Conservation (phyloP, 768 basidiomycete species). For the Macrocybe gigantea region DNA sequence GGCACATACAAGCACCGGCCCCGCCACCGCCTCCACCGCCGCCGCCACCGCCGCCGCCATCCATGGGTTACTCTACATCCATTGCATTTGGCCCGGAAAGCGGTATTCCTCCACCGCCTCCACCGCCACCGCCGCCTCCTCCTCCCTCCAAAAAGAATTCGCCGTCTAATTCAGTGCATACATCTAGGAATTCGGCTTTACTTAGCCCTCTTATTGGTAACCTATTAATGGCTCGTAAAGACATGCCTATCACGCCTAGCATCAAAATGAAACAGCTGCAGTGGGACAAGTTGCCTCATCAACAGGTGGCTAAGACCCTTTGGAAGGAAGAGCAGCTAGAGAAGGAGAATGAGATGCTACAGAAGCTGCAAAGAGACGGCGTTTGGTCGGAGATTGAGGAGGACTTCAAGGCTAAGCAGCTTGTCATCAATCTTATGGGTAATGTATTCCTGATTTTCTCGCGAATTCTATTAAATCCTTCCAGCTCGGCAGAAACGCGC, state of each 20-base stretch:
- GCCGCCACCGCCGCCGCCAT: too few relatives aligned
- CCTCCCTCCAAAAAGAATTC: constrained; percentile 15
- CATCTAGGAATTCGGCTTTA: constrained; percentile 57
- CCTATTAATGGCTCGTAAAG: constrained; percentile 67
- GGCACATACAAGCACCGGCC: too few relatives aligned
- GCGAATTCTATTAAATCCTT: constrained; percentile 7
- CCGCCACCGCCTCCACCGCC: too few relatives aligned
- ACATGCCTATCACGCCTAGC: constrained; percentile 76
- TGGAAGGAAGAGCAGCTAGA: constrained; percentile 71
- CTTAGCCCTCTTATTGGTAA: constrained; percentile 52
- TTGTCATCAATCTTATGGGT: constrained; percentile 90
- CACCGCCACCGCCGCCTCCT: too few relatives aligned
- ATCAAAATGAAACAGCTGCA: constrained; percentile 97
- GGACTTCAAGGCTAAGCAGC: constrained; percentile 94
- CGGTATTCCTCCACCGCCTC: too few relatives aligned
- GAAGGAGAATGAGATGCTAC: constrained; percentile 75
- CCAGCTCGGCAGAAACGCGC: constrained; percentile 79
- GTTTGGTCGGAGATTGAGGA: constrained; percentile 97
- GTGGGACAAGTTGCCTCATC: constrained; percentile 96
- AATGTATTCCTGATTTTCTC: constrained; percentile 13
- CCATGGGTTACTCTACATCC: too few relatives aligned
- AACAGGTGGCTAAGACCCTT: constrained; percentile 77
- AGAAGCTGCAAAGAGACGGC: constrained; percentile 77
- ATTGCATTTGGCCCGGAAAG: too few relatives aligned
- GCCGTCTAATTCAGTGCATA: constrained; percentile 27